Base-by-base conservation (phyloP, 129 eudicot species). In the Helianthus tuberosus region DNA sequence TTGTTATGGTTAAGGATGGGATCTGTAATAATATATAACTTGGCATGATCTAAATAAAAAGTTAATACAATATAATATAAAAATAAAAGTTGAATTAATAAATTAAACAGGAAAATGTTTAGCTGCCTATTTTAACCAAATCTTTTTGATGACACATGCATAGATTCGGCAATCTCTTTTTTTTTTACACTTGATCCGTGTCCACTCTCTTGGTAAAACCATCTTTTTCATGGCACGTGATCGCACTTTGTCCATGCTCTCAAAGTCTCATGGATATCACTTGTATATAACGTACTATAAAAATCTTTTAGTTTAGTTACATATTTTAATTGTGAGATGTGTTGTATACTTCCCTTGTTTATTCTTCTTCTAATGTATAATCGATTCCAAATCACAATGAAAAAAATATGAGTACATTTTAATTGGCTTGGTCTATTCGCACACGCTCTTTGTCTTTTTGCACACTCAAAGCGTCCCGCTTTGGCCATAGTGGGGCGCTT, bases 141-240 rank as follows among this genome's bases (percentile, higher is more conserved):
- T 61, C 51, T 51, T 72, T 73, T 73, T 44, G 39, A 49, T 74
- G 71, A 27, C 66, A 38, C 71, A 63, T 50, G 27, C 71, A 63
- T 50, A 10, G 62, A 55, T 55, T 55, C 62, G 13, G 32, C 13
- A 17, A 55, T 55, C 14, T 55, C 12, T 55, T 55, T 55, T n/a
- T n/a, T n/a, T 55, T 55, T 20, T 16, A 55, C 12, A 55, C 12
- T 55, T 55, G 62, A 55, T 55, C 62, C 55, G 55, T 50, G 55
- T 32, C 54, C 27, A 68, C 61, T 68, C 35, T 35, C 43, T 9
- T 46, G 60, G 47, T 76, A 51, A 13, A 58, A 43, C 32, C 11
- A 69, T 58, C 44, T 39, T 69, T 67, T 59, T 47, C 61, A 38
- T 77, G 55, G 60, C 80, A 68, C 80, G 81, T 77, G 81, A 69